Percentiles rank a stretch among this genome's conserved stretches.
Evolutionary conservation across 164 flowering plant species (phyloP).

Genomic region (Nymphaea thermarum): DNA sequence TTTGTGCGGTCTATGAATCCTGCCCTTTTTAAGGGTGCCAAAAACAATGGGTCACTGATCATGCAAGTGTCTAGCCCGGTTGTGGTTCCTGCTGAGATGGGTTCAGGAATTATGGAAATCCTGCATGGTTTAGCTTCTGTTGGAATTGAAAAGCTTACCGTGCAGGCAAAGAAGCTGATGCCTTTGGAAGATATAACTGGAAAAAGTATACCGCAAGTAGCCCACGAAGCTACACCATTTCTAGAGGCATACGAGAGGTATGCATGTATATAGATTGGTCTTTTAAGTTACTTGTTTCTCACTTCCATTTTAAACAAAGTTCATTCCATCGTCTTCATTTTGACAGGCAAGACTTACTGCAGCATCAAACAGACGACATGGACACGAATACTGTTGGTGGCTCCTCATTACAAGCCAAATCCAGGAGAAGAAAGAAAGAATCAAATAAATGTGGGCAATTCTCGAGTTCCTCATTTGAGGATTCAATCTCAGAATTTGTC

Average conservation of each 20-base stretch:
- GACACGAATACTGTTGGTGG: conserved; percentile 16
- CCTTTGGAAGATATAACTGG: conserved; percentile 92
- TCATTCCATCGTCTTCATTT: conserved; percentile 4
- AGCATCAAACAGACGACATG: conserved; percentile 12
- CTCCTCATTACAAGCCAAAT: conserved; percentile 11
- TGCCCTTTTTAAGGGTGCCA: conserved; percentile 45
- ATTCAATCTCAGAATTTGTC: conserved; percentile 46
- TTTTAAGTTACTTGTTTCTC: neutral
- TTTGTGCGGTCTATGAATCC: conserved; percentile 89
- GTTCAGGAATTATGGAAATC: conserved; percentile 74
- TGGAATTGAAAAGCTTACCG: conserved; percentile 86
- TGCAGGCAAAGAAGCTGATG: conserved; percentile 86
- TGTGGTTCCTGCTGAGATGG: conserved; percentile 96
- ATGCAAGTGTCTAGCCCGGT: conserved; percentile 92
- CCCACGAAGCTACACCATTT: conserved; percentile 58
- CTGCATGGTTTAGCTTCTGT: conserved; percentile 70
- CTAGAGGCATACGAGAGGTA: conserved; percentile 59
- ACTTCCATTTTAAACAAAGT: neutral
- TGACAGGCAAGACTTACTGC: conserved; percentile 25
- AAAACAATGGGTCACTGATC: conserved; percentile 53
- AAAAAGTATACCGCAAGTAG: conserved; percentile 73
- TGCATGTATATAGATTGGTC: conserved; percentile 10
- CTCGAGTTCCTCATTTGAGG: conserved; percentile 17
- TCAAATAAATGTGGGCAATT: conserved; percentile 17
- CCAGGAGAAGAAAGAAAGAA: conserved; percentile 14